phyloP scores from a whole-genome alignment of 371 early-diverging fungal species.

The Sporodiniella umbellata region DNA sequence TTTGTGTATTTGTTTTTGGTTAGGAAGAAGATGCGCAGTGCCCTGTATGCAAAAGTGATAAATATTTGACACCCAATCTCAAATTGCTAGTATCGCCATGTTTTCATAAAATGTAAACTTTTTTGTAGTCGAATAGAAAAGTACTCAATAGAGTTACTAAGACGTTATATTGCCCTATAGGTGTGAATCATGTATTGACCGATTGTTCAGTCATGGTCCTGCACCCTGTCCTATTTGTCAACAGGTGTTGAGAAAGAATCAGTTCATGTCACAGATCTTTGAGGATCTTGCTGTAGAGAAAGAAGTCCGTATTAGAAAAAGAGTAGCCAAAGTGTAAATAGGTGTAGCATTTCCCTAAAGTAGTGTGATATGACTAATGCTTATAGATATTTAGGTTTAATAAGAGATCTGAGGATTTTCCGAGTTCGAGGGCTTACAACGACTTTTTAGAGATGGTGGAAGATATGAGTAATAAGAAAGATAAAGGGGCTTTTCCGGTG shows the following conservation, averaged over 20 bases:
- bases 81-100: slow-evolving; percentile 95
- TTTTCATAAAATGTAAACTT: slow-evolving; percentile 91
- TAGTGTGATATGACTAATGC: too few relatives aligned
- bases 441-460: slow-evolving; percentile 93
- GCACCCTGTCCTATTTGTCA: slow-evolving; percentile 94
- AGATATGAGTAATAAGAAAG: slow-evolving; percentile 80
- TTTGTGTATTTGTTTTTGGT: too few relatives aligned
- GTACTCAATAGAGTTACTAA: too few relatives aligned
- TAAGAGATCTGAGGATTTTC: slow-evolving; percentile 89
- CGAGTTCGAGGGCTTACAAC: slow-evolving; percentile 72
- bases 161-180: too few relatives aligned
- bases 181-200: slow-evolving; percentile 90
- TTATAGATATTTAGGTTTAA: too few relatives aligned
- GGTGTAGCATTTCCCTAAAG: slow-evolving; percentile 6
- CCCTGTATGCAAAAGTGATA: slow-evolving; percentile 94
- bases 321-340: slow-evolving; percentile 71
- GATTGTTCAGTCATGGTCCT: slow-evolving; percentile 80
- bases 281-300: slow-evolving; percentile 94
- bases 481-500: too few relatives aligned
- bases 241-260: slow-evolving; percentile 74
- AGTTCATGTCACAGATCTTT: slow-evolving; percentile 88
- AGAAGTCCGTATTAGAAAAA: slow-evolving; percentile 88
- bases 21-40: slow-evolving; percentile 80
- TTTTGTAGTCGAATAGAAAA: too few relatives aligned
- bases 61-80: slow-evolving; percentile 92